Percentiles rank a stretch among this genome's conserved stretches.
Evolutionary conservation across 2,329 filamentous ascomycete species (phyloP).

Genomic region (Botrytis sinoallii): DNA sequence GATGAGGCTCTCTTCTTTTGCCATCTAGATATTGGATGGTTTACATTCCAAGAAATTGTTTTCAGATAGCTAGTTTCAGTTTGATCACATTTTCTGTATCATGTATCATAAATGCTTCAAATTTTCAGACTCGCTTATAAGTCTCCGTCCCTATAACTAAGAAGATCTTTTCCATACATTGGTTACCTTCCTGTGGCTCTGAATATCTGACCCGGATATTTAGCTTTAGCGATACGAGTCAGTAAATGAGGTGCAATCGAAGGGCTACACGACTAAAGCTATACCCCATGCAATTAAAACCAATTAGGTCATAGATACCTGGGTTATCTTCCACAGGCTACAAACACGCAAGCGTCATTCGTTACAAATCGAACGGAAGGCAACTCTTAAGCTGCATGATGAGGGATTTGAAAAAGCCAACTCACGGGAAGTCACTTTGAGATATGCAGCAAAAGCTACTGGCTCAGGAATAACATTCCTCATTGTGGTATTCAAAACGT

Average conservation of each 20-base stretch:
- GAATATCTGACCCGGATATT: no score
- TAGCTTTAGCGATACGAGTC: neutral
- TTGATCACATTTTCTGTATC: neutral
- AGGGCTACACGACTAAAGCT: neutral
- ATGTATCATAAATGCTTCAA: neutral
- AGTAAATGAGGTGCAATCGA: neutral
- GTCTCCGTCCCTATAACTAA: neutral
- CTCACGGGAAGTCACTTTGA: neutral
- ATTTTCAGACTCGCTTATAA: no score
- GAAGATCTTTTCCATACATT: neutral
- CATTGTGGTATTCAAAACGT: neutral
- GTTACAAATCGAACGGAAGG: neutral
- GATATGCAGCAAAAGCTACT: neutral
- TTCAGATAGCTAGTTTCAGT: fast-evolving
- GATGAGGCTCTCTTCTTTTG: neutral
- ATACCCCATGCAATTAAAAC: neutral
- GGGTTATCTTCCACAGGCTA: neutral
- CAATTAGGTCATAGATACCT: neutral
- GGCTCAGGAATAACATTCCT: neutral
- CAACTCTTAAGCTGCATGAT: neutral
- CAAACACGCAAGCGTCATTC: neutral
- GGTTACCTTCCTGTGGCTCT: neutral
- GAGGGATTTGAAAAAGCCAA: neutral
- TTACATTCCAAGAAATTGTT: neutral
- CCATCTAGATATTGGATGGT: neutral